phyloP scores from a whole-genome alignment of 73 alveolate genomes.

The Tetrahymena malaccensis region DNA sequence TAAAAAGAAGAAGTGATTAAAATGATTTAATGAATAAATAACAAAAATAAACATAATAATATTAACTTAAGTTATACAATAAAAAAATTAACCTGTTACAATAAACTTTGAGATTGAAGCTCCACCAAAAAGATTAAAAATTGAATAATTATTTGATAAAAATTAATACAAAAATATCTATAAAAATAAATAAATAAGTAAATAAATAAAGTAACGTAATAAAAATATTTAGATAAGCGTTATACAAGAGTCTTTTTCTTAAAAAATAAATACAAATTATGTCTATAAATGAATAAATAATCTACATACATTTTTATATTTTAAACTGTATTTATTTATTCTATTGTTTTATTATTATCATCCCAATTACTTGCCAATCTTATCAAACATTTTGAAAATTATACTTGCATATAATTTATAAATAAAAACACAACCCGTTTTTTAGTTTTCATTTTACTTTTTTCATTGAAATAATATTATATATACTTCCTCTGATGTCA shows the following conservation, averaged over 20 bases:
- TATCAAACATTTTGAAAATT: too few relatives aligned
- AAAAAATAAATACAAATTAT: neutral
- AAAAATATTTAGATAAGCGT: neutral
- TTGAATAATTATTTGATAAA: too few relatives aligned
- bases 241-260: neutral
- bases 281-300: neutral
- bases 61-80: too few relatives aligned
- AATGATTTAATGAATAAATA: neutral
- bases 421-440: too few relatives aligned
- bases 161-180: neutral
- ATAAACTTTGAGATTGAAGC: neutral
- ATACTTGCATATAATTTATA: neutral
- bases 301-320: neutral
- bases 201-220: too few relatives aligned
- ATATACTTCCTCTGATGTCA: neutral
- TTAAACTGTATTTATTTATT: neutral
- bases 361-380: too few relatives aligned
- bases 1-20: neutral
- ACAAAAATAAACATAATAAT: too few relatives aligned
- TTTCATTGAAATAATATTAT: neutral
- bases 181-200: too few relatives aligned
- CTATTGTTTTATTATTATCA: too few relatives aligned
- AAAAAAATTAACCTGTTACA: neutral
- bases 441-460: neutral
- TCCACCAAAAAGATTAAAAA: neutral